A percentile compares a stretch with the other conserved stretches of the same genome.
Conservation (phyloP, 805 yeast genomes). For the Vanderwaltozyma verrucispora region DNA sequence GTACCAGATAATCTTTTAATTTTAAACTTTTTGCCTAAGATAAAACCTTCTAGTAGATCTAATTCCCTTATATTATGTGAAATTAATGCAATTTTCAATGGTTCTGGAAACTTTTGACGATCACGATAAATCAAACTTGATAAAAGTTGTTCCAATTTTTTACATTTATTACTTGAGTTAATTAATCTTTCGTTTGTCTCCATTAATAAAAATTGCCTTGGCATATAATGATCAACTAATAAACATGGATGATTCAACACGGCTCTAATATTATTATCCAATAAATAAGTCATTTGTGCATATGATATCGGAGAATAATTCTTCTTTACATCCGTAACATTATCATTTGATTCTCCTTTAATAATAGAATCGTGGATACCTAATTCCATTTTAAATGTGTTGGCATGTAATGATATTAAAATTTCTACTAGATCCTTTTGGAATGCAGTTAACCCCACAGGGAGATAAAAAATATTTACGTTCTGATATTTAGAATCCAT, state of each 20-base stretch:
- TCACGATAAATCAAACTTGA: constrained; percentile 14
- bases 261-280: constrained; percentile 34
- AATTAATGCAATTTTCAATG: constrained; percentile 32
- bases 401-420: constrained; percentile 34
- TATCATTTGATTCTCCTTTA: neutral
- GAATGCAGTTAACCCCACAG: constrained; percentile 34
- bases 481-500: neutral
- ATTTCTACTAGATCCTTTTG: constrained; percentile 38
- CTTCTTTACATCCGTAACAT: constrained; percentile 13
- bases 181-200: constrained; percentile 49
- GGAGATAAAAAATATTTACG: constrained; percentile 22
- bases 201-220: constrained; percentile 55
- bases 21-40: constrained; percentile 59
- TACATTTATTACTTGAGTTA: constrained; percentile 50
- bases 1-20: constrained; percentile 62
- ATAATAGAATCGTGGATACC: neutral
- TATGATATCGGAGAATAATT: constrained; percentile 32
- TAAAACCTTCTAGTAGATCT: constrained; percentile 67
- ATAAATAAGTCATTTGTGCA: constrained; percentile 24
- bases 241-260: constrained; percentile 58
- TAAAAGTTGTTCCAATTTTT: constrained; percentile 39
- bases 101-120: constrained; percentile 5
- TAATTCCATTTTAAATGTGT: constrained; percentile 17
- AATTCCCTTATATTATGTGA: constrained; percentile 58
- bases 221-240: constrained; percentile 68